Evolutionary conservation across 2,329 filamentous ascomycete species (phyloP), one percentile per base, ranked within the genome.

Genomic region (Fusarium tuaranense): DNA sequence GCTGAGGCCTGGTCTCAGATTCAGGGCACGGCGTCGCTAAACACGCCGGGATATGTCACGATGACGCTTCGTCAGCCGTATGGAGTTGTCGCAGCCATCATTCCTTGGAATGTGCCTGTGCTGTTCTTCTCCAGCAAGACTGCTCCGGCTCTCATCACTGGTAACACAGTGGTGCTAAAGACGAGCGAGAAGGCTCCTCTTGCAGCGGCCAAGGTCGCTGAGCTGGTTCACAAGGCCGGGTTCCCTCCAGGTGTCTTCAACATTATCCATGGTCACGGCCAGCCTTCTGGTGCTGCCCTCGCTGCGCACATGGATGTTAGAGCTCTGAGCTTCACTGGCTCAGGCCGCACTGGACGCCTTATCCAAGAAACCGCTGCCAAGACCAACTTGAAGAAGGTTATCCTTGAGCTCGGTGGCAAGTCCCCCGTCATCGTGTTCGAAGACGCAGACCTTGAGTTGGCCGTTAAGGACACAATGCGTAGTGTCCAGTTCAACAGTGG

Each of bases 171-270:
- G 2, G 70, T 77, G 2, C 34, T 77, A 2, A 77, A 77, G 16
- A 65, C 68, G 0, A 77, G 75, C n/a, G 75, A 77, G 13, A 77
- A 77, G 20, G 72, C 75, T 7, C 75, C 75, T 1, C 70, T 77
- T 7, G 70, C 65, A 3, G 64, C 69, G 5, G 74, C 68, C 12
- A 77, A 76, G 2, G 32, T 84, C 2, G 83, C 82, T 1, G 89
- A 89, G 36, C 84, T 95, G 18, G 87, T 94, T 71, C 88, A 90
- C 70, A 87, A 94, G 75, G 92, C 92, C 4, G 93, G 93, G 0
- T 95, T 95, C 78, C 93, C 93, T 2, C 89, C 92, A 0, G 93
- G 93, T 36, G 92, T 95, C 10, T 85, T 95, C 77, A 95, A 95
- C 80, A 87, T 95, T 65, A 78, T 95, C 30, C 93, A 93, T 59